Conservation (phyloP, 1,284 basidiomycete genomes). For the Vanrija pseudolonga region DNA sequence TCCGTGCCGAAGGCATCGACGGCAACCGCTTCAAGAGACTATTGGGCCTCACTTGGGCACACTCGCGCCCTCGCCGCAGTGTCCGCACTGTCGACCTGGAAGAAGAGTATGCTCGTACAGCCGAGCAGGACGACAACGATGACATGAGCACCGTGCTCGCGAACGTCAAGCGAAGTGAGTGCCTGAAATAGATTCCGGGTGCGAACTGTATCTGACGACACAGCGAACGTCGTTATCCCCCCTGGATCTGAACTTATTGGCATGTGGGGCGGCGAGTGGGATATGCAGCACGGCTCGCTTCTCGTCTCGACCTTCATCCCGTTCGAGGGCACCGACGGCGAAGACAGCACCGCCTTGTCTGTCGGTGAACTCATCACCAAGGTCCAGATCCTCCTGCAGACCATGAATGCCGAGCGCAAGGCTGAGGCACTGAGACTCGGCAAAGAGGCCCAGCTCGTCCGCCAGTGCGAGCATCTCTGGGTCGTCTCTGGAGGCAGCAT, state of each 20-base stretch:
- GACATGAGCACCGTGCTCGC: conserved; percentile 44
- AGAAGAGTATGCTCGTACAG: conserved; percentile 37
- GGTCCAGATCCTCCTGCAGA: conserved; percentile 33
- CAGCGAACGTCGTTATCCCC: conserved; percentile 46
- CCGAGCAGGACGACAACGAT: conserved; percentile 28
- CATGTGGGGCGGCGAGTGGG: conserved; percentile 50
- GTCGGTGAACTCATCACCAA: conserved; percentile 49
- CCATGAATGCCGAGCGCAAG: conserved; percentile 33
- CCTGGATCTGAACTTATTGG: conserved; percentile 45
- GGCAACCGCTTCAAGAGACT: conserved; percentile 41
- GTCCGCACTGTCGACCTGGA: conserved; percentile 43
- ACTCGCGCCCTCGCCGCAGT: conserved; percentile 37
- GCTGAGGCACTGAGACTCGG: conserved; percentile 15
- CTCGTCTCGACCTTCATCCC: conserved; percentile 48
- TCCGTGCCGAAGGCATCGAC: conserved; percentile 38
- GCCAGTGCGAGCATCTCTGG: conserved; percentile 48
- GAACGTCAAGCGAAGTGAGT: conserved; percentile 43
- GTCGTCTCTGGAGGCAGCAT: conserved; percentile 43
- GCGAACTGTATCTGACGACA: neutral
- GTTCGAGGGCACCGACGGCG: conserved; percentile 49
- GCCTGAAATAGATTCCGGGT: neutral
- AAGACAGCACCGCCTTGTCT: conserved; percentile 43
- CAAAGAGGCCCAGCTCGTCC: conserved; percentile 24
- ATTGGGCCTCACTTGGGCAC: conserved; percentile 45
- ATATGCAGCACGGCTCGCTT: conserved; percentile 45